Percentiles rank a stretch among this genome's conserved stretches.
Evolutionary conservation across 495 filamentous ascomycete species (phyloP).

Genomic region (Viridothelium virens): DNA sequence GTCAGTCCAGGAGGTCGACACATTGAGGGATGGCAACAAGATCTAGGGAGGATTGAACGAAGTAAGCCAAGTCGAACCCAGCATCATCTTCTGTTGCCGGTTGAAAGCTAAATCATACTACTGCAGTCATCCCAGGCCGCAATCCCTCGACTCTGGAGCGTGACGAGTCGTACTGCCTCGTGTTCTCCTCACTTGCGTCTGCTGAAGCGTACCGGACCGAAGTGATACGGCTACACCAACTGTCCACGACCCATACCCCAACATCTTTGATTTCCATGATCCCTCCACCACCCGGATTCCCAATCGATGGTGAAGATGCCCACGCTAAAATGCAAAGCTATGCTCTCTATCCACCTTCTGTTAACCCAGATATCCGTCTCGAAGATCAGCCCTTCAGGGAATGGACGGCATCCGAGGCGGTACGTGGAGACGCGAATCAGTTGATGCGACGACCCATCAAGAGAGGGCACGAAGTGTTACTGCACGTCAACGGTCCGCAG

Average conservation of each 20-base stretch:
- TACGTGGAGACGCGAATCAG: background rate
- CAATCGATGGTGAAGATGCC: slow-evolving; percentile 42
- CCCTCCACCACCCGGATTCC: slow-evolving; percentile 32
- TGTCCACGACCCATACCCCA: slow-evolving; percentile 36
- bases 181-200: slow-evolving; percentile 49
- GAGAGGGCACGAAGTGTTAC: background rate
- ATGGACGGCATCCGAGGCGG: background rate
- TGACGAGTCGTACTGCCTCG: slow-evolving; percentile 51
- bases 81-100: background rate
- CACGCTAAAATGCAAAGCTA: slow-evolving; percentile 40
- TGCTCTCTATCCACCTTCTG: slow-evolving; percentile 44
- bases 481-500: background rate
- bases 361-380: slow-evolving; percentile 26
- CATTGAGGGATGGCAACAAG: slow-evolving; percentile 52
- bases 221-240: slow-evolving; percentile 39
- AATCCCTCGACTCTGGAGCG: slow-evolving; percentile 47
- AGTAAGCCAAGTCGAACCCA: slow-evolving; percentile 14
- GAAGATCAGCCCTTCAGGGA: background rate
- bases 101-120: background rate
- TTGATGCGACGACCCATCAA: background rate
- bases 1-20: slow-evolving; percentile 51
- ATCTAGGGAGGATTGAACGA: slow-evolving; percentile 42
- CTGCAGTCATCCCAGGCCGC: slow-evolving; percentile 44
- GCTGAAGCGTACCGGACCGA: slow-evolving; percentile 49
- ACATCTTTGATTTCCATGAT: slow-evolving; percentile 26